Conservation (phyloP, 2,329 filamentous ascomycete genomes). For the Xenoacremonium recifei region DNA sequence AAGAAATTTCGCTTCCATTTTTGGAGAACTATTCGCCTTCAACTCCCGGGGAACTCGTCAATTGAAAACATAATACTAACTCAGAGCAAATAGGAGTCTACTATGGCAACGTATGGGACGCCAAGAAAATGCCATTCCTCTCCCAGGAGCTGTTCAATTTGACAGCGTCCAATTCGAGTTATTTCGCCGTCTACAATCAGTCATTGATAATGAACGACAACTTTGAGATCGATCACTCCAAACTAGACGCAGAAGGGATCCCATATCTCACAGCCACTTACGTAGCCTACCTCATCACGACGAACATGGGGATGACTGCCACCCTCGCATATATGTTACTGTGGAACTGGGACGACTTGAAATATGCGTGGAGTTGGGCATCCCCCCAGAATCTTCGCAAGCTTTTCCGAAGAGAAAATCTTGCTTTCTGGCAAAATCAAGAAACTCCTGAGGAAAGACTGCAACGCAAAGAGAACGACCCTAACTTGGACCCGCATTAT, state of each 20-base stretch:
- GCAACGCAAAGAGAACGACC: not conserved
- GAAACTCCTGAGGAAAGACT: too few relatives aligned
- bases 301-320: constrained; percentile 29
- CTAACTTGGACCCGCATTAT: constrained; percentile 36
- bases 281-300: constrained; percentile 25
- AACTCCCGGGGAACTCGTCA: too few relatives aligned
- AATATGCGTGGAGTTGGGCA: not conserved
- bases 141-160: constrained; percentile 26
- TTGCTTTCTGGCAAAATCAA: too few relatives aligned
- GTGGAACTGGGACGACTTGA: constrained; percentile 11
- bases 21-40: too few relatives aligned
- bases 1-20: too few relatives aligned
- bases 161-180: constrained; percentile 19
- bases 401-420: too few relatives aligned
- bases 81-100: too few relatives aligned
- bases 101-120: constrained; percentile 40
- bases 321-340: constrained; percentile 18
- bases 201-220: constrained; percentile 19
- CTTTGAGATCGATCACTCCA: constrained; percentile 26
- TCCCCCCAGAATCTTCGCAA: too few relatives aligned
- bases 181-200: constrained; percentile 10
- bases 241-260: constrained; percentile 22
- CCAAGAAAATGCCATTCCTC: constrained; percentile 31
- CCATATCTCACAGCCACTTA: constrained; percentile 27
- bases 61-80: too few relatives aligned